Evolutionary conservation across 352 stramenopile species (phyloP).

Genomic region (Globisporangium polare): DNA sequence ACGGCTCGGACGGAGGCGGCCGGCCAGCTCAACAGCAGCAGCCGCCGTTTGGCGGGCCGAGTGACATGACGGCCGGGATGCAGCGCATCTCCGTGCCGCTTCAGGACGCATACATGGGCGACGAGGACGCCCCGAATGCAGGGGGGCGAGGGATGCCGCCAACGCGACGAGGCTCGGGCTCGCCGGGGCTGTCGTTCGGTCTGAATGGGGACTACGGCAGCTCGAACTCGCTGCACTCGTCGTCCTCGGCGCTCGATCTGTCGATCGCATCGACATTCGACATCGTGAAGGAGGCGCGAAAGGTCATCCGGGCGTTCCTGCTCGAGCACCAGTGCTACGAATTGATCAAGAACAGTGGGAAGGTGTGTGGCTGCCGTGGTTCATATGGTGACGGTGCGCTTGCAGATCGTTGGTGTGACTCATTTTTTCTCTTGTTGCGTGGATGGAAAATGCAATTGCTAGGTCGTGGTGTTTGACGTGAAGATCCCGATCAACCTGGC

Average conservation of each 20-base stretch:
- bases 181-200: constrained; percentile 21
- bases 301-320: constrained; percentile 89
- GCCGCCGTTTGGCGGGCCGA: constrained; percentile 8
- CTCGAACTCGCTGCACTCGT: constrained; percentile 22
- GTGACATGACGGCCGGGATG: constrained; percentile 7
- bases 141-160: constrained; percentile 7
- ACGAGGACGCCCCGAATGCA: constrained; percentile 11
- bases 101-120: constrained; percentile 36
- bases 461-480: constrained; percentile 97
- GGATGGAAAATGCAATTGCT: neutral
- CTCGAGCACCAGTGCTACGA: constrained; percentile 91
- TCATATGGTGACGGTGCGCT: neutral
- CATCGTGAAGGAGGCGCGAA: constrained; percentile 70
- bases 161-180: constrained; percentile 5
- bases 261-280: constrained; percentile 48
- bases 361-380: constrained; percentile 22
- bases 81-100: constrained; percentile 26
- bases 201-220: constrained; percentile 24
- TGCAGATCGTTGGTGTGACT: neutral
- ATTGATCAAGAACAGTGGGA: constrained; percentile 96
- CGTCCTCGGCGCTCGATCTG: constrained; percentile 37
- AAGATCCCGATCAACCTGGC: constrained; percentile 98
- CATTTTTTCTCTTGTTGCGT: neutral
- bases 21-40: constrained; percentile 11
- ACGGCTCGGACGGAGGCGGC: constrained; percentile 37